A percentile compares a stretch with the other conserved stretches of the same genome.
Evolutionary conservation across 768 basidiomycete genomes (phyloP).

Genomic region (Rhizopogon vulgaris): DNA sequence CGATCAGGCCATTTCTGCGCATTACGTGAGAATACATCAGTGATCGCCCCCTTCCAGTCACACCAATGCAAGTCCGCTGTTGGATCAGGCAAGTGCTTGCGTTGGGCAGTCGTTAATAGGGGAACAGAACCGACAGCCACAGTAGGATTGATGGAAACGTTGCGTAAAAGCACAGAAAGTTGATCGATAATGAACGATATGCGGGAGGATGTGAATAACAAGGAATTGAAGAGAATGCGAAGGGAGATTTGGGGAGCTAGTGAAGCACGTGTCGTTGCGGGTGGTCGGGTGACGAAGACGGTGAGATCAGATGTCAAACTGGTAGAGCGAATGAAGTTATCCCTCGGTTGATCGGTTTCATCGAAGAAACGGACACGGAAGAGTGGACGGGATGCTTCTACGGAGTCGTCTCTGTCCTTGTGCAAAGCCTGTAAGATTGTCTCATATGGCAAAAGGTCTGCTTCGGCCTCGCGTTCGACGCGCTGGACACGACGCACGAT

Average conservation of each 20-base stretch:
- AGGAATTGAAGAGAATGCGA: conserved; percentile 88
- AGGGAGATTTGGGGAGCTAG: conserved; percentile 73
- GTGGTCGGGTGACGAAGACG: conserved; percentile 75
- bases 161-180: conserved; percentile 70
- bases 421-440: conserved; percentile 61
- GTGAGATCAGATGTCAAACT: conserved; percentile 90
- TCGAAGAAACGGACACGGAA: conserved; percentile 98
- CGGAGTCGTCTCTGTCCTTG: conserved; percentile 55
- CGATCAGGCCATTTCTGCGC: conserved; percentile 73
- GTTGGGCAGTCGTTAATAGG: conserved; percentile 68
- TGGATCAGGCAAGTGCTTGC: conserved; percentile 70
- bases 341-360: conserved; percentile 70
- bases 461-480: conserved; percentile 76
- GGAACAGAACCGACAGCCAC: conserved; percentile 74
- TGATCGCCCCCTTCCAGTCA: conserved; percentile 95
- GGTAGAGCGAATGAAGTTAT: conserved; percentile 72
- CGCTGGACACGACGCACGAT: conserved; percentile 82
- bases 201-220: conserved; percentile 78
- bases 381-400: conserved; percentile 50
- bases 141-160: conserved; percentile 61
- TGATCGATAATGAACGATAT: conserved; percentile 81
- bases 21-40: conserved; percentile 89
- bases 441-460: conserved; percentile 79
- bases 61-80: conserved; percentile 92
- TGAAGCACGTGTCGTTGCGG: conserved; percentile 59